These are phyloP conservation scores for Wickerhamiella galacta DNA, from an alignment of 805 yeast species.

Conservation along the genomic window DNA sequence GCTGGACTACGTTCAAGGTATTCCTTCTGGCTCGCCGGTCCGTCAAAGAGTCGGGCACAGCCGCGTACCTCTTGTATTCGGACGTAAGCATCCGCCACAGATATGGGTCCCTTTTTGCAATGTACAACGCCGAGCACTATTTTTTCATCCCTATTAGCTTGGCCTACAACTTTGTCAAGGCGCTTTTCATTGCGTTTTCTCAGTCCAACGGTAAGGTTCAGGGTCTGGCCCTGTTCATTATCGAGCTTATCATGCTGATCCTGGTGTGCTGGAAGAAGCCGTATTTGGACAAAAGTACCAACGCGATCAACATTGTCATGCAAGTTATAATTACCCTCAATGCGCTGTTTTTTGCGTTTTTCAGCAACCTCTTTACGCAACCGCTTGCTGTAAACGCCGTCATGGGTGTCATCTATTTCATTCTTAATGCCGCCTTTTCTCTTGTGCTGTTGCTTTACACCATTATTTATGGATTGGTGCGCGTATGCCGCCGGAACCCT, in stretches of 20 bases:
- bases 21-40: conserved; percentile 46
- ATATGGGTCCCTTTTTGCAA: conserved; percentile 79
- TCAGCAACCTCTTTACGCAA: conserved; percentile 70
- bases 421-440: conserved; percentile 79
- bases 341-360: conserved; percentile 72
- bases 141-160: conserved; percentile 67
- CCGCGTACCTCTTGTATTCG: conserved; percentile 79
- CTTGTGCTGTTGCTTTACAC: conserved; percentile 54
- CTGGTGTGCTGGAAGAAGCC: conserved; percentile 52
- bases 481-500: conserved; percentile 61
- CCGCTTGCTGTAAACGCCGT: conserved; percentile 61
- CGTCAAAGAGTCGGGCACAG: conserved; percentile 44
- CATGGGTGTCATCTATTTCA: conserved; percentile 84
- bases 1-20: conserved; percentile 52
- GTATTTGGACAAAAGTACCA: conserved; percentile 69
- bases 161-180: conserved; percentile 45
- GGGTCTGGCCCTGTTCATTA: conserved; percentile 54
- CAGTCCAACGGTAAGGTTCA: conserved; percentile 74
- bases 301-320: conserved; percentile 55
- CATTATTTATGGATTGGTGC: conserved; percentile 38
- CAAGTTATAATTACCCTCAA: conserved; percentile 58
- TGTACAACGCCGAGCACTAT: conserved; percentile 65
- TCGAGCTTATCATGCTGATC: conserved; percentile 56
- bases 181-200: conserved; percentile 57
- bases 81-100: conserved; percentile 53